Base-by-base conservation (phyloP, 1,284 basidiomycete genomes). In the Fomitopsis pinicola region DNA sequence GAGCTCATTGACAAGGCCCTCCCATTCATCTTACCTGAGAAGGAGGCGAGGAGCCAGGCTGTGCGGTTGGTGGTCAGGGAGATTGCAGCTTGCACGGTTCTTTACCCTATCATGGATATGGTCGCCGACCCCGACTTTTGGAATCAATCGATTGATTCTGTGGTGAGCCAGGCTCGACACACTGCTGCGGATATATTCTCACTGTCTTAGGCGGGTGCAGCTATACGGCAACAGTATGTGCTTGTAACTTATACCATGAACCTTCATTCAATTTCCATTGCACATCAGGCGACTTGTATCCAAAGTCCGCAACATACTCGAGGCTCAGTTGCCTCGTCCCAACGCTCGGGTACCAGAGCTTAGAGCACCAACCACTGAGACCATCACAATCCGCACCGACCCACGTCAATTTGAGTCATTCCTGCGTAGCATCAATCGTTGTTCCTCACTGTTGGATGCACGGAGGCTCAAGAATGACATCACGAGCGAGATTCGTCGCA, bases 51-150 rank as follows among this genome's bases (percentile, higher is more conserved):
- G 57, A 96, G 94, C 68, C 81, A 79, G 54, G 87, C 87, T 1
- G 81, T 97, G 36, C 82, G 76, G 58, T 86, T 91, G 42, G 86
- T 94, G 14, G 86, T 86, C 15, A 79, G 94, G 52, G 97, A 99
- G 74, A 83, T 98, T 66, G 77, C 92, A 2, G 85, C 92, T 5
- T 96, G 93, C 69, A 80, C 89, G 1, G 85, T 97, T 5, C 72
- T 98, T 36, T 86, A 91, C 69, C 94, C 96, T 3, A 74, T 97
- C 59, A 89, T 98, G 79, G 93, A 98, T 59, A 92, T 96, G 87
- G 71, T 98, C 50, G 84, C 91, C 55, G 96, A 98, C 72, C 92
- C 95, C 17, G 97, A 98, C 74, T 97, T 97, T 67, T 98, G 95
- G 94, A 98, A 98, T 76, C 82, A 87, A 59, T 84, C 88, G 53